phyloP scores from a whole-genome alignment of 2,329 filamentous ascomycete genomes.

The Paecilomyces dactylethromorphus region DNA sequence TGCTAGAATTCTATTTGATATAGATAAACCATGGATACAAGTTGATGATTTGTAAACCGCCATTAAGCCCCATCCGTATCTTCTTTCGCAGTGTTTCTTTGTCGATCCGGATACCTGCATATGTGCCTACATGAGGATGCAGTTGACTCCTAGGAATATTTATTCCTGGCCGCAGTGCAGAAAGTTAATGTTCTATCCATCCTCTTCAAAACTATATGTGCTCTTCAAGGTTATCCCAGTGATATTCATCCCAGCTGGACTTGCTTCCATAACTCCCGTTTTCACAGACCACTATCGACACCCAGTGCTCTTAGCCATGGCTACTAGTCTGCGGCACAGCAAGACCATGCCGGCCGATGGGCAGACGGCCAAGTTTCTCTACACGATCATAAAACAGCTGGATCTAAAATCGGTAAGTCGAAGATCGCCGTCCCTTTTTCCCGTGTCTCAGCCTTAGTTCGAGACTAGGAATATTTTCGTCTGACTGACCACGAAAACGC shows the following conservation, averaged over 20 bases:
- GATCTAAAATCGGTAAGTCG: slow-evolving; percentile 44
- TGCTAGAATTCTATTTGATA: not conserved
- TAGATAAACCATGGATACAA: not conserved
- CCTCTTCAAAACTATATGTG: not conserved
- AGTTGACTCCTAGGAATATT: not conserved
- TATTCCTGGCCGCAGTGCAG: not conserved
- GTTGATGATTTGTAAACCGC: not conserved
- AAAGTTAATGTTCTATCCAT: not conserved
- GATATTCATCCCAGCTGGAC: not conserved
- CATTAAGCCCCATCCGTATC: not conserved
- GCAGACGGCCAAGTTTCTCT: slow-evolving; percentile 47
- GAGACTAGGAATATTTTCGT: not conserved
- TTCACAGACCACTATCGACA: not conserved
- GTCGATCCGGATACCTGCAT: not conserved
- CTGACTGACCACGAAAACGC: not conserved
- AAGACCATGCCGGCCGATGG: slow-evolving; percentile 44
- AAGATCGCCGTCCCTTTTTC: slow-evolving; percentile 8
- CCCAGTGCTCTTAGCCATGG: slow-evolving; percentile 13
- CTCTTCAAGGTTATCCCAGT: not conserved
- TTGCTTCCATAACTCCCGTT: not conserved
- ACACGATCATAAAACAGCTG: slow-evolving; percentile 50
- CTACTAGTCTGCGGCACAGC: slow-evolving; percentile 27
- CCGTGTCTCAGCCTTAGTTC: not conserved
- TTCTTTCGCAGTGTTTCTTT: not conserved
- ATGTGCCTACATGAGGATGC: not conserved